Evolutionary conservation across 257 asterid species (phyloP).

Genomic region (Solanum sitiens): DNA sequence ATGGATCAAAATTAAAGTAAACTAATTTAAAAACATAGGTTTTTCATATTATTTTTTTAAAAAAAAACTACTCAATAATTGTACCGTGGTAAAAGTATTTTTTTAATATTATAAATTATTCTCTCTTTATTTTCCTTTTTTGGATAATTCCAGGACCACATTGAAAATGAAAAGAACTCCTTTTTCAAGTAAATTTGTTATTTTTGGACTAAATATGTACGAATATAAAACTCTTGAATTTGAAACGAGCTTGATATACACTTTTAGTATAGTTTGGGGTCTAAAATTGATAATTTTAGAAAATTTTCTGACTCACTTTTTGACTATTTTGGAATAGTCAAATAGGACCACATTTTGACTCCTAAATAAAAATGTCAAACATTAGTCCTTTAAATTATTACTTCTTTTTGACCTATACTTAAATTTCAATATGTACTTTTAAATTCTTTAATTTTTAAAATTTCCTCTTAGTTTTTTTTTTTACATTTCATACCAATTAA

Average conservation of each 20-base stretch:
- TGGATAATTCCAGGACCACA: background rate
- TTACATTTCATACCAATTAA: no score
- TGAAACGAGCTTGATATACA: background rate
- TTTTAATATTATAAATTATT: background rate
- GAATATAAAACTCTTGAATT: background rate
- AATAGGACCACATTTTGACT: background rate
- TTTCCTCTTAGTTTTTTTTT: no score
- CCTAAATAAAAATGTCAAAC: background rate
- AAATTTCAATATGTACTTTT: background rate
- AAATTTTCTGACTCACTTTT: background rate
- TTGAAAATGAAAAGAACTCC: background rate
- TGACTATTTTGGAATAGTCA: background rate
- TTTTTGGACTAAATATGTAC: background rate
- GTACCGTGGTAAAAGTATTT: background rate
- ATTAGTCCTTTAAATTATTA: background rate
- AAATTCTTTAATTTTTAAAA: background rate
- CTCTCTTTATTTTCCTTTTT: background rate
- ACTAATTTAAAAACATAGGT: no score
- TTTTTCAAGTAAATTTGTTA: background rate
- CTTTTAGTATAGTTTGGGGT: background rate
- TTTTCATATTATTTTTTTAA: no score
- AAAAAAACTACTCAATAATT: background rate
- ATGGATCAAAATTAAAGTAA: no score
- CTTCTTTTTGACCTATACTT: background rate
- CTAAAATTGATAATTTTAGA: background rate